Conservation (phyloP, 2,329 filamentous ascomycete species). For the Xylariaceae sp. region DNA sequence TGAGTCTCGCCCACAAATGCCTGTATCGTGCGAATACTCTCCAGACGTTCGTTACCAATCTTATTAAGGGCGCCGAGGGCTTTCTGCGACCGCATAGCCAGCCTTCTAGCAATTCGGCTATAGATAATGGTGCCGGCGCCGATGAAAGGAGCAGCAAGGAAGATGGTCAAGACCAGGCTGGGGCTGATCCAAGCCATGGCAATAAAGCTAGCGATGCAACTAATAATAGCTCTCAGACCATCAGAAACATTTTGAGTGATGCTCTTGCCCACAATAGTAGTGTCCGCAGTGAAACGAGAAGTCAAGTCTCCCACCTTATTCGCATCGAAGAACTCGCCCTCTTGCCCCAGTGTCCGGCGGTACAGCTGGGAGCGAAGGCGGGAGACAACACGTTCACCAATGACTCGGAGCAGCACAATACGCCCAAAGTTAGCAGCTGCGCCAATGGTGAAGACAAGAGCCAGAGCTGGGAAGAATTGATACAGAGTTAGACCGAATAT, state of each 20-base stretch:
- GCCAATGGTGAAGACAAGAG: conserved; percentile 76
- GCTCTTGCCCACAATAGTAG: conserved; percentile 96
- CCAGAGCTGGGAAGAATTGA: conserved; percentile 88
- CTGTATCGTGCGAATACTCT: conserved; percentile 95
- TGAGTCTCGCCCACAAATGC: conserved; percentile 93
- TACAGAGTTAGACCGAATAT: conserved; percentile 84
- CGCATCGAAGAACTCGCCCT: conserved; percentile 98
- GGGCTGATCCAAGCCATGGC: conserved; percentile 97
- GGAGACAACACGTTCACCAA: conserved; percentile 93
- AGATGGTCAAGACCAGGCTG: conserved; percentile 84
- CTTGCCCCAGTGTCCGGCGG: conserved; percentile 90
- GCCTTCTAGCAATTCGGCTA: conserved; percentile 83
- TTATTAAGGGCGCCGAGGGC: conserved; percentile 93
- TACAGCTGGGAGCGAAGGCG: conserved; percentile 89
- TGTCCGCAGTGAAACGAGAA: conserved; percentile 92
- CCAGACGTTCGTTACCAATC: conserved; percentile 96
- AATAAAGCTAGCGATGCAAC: conserved; percentile 84
- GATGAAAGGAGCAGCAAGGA: conserved; percentile 87
- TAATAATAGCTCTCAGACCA: conserved; percentile 88
- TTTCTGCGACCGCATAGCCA: conserved; percentile 92
- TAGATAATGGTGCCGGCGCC: conserved; percentile 92
- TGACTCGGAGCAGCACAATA: conserved; percentile 89
- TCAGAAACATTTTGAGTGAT: conserved; percentile 98
- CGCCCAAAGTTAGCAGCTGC: conserved; percentile 92
- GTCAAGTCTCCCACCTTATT: conserved; percentile 97